A percentile compares a stretch with the other conserved stretches of the same genome.
Conservation (phyloP, 2,329 filamentous ascomycete species). For the Arthrinium puccinioides region DNA sequence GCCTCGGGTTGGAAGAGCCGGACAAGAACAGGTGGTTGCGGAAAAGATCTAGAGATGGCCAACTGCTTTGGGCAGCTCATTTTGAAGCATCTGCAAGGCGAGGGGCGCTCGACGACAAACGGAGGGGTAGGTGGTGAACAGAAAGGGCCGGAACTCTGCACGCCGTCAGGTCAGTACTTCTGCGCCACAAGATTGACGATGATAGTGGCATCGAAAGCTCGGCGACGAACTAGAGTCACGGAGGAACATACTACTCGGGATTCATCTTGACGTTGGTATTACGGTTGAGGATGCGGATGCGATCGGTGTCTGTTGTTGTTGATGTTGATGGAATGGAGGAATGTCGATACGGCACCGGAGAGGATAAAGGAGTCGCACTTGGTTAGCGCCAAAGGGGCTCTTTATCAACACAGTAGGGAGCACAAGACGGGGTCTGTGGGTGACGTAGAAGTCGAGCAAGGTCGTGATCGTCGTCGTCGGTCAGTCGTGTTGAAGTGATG, state of each 20-base stretch:
- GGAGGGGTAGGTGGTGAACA: conserved; percentile 2
- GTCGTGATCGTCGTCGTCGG: too few species aligned
- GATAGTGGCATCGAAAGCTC: conserved; percentile 1
- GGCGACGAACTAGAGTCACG: conserved; percentile 13
- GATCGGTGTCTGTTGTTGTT: conserved; percentile 6
- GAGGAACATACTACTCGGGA: conserved; percentile 74
- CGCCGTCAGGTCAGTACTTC: conserved; percentile 5
- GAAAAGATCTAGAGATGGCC: background rate
- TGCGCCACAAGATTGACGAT: background rate
- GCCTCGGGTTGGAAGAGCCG: too few species aligned
- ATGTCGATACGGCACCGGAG: too few species aligned
- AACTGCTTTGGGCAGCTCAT: conserved; percentile 1
- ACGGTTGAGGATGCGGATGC: conserved; percentile 6
- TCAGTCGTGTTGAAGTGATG: too few species aligned
- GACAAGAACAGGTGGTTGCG: too few species aligned
- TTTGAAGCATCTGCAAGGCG: background rate
- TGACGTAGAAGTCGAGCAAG: too few species aligned
- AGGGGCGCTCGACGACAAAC: background rate
- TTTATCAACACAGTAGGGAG: too few species aligned
- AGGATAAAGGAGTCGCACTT: too few species aligned
- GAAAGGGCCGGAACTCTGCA: conserved; percentile 2
- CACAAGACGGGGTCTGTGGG: too few species aligned
- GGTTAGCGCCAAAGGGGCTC: too few species aligned
- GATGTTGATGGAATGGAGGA: conserved; percentile 8
- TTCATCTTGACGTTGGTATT: conserved; percentile 61